These are phyloP conservation scores for Setaria italica DNA, from an alignment of 202 grass and related monocot species.

Conservation along the genomic window DNA sequence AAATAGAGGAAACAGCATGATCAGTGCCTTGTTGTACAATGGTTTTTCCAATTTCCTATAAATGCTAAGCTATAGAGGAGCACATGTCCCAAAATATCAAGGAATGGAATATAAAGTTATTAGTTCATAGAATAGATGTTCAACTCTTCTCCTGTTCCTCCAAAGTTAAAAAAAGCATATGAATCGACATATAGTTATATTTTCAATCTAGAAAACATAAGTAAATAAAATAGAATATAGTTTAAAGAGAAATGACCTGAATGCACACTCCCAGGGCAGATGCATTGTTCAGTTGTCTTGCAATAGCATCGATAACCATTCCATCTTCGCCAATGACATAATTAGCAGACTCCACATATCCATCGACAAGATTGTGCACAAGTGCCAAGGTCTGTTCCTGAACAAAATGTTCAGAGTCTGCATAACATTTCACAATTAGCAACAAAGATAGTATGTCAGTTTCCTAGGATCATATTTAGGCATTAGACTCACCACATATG, in stretches of 20 bases:
- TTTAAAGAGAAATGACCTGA: slow-evolving; percentile 65
- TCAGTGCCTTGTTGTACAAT: neutral
- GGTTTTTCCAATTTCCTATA: slow-evolving; percentile 14
- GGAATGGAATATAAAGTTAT: slow-evolving; percentile 16
- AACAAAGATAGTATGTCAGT: slow-evolving; percentile 27
- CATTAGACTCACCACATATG: slow-evolving; percentile 74
- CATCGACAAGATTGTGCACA: slow-evolving; percentile 85
- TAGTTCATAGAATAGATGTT: slow-evolving; percentile 14
- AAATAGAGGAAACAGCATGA: slow-evolving; percentile 44
- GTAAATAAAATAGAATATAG: slow-evolving; percentile 17
- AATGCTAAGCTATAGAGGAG: neutral
- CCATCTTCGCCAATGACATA: slow-evolving; percentile 73
- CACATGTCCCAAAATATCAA: slow-evolving; percentile 18
- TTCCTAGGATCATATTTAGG: slow-evolving; percentile 20
- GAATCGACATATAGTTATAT: slow-evolving; percentile 4
- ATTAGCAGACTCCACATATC: slow-evolving; percentile 61
- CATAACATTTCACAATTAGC: slow-evolving; percentile 51
- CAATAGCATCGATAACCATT: slow-evolving; percentile 72
- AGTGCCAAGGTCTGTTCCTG: slow-evolving; percentile 93
- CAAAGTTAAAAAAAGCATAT: slow-evolving; percentile 8
- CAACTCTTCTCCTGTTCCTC: neutral
- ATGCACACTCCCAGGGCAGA: slow-evolving; percentile 66
- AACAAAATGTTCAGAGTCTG: slow-evolving; percentile 92
- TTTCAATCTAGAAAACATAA: slow-evolving; percentile 14
- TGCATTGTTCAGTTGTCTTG: slow-evolving; percentile 73